These are phyloP conservation scores for Fusarium anguioides DNA, from an alignment of 2,329 filamentous ascomycete genomes.

Conservation along the genomic window DNA sequence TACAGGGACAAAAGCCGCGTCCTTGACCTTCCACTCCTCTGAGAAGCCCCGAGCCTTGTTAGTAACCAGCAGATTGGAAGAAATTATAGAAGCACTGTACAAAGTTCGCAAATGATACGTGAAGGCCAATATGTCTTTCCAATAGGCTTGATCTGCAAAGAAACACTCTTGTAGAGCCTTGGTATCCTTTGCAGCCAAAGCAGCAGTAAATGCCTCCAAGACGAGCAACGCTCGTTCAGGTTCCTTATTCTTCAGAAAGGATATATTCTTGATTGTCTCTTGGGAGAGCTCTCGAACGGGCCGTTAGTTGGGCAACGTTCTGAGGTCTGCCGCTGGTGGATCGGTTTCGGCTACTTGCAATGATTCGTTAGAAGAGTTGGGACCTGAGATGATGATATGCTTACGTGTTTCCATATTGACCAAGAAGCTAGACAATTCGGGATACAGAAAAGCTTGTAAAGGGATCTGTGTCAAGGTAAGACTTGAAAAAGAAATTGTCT, in stretches of 20 bases:
- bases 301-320: conserved; percentile 8
- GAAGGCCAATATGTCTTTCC: conserved; percentile 31
- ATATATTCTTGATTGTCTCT: background rate
- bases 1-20: conserved; percentile 13
- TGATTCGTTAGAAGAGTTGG: background rate
- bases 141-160: conserved; percentile 20
- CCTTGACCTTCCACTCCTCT: conserved; percentile 12
- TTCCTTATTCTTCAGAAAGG: background rate
- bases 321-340: conserved; percentile 5
- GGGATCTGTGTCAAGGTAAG: too few species aligned
- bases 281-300: conserved; percentile 1
- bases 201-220: conserved; percentile 3
- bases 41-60: background rate
- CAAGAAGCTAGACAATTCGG: too few species aligned
- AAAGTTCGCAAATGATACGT: conserved; percentile 34
- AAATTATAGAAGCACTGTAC: background rate
- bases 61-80: background rate
- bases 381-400: too few species aligned
- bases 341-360: accelerated
- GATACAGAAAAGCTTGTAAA: too few species aligned
- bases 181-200: background rate
- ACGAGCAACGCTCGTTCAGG: background rate
- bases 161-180: conserved; percentile 9
- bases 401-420: too few species aligned
- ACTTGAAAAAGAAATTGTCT: too few species aligned